Conservation (phyloP, 371 early-diverging fungal genomes). For the Rhizopus sp. region DNA sequence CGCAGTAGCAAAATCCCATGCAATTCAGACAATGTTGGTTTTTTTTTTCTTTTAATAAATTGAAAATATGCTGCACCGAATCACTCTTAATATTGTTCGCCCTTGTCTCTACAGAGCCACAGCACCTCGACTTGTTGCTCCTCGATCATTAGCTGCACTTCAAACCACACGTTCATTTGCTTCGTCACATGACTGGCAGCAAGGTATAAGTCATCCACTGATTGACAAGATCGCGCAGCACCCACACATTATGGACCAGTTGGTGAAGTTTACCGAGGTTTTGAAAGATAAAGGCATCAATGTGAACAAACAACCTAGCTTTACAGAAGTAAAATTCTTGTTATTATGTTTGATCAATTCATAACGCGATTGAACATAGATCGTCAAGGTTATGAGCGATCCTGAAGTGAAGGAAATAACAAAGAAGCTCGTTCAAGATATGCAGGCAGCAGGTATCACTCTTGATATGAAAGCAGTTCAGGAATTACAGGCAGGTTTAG, state of each 20-base stretch:
- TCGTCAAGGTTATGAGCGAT: constrained; percentile 48
- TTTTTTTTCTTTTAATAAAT: too few relatives aligned
- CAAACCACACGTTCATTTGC: constrained; percentile 7
- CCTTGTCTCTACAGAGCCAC: background rate
- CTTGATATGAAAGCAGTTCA: constrained; percentile 41
- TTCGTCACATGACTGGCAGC: constrained; percentile 22
- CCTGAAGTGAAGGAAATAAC: constrained; percentile 35
- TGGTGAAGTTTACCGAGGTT: constrained; percentile 36
- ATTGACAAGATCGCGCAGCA: constrained; percentile 36
- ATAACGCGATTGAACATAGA: constrained; percentile 6
- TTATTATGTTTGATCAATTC: too few relatives aligned
- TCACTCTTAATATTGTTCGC: background rate
- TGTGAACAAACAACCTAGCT: constrained; percentile 30
- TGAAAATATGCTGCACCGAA: too few relatives aligned
- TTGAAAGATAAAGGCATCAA: constrained; percentile 41
- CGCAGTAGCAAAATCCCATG: too few relatives aligned
- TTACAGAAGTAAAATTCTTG: constrained; percentile 28
- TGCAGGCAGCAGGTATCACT: constrained; percentile 45
- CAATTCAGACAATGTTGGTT: too few relatives aligned
- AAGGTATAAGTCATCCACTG: constrained; percentile 29
- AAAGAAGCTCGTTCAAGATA: constrained; percentile 29
- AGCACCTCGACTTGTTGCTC: background rate
- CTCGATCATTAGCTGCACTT: background rate
- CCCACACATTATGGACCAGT: constrained; percentile 41
- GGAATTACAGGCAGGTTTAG: constrained; percentile 36